Evolutionary conservation across 2,329 filamentous ascomycete genomes (phyloP).

Genomic region (Neonectria punicea): DNA sequence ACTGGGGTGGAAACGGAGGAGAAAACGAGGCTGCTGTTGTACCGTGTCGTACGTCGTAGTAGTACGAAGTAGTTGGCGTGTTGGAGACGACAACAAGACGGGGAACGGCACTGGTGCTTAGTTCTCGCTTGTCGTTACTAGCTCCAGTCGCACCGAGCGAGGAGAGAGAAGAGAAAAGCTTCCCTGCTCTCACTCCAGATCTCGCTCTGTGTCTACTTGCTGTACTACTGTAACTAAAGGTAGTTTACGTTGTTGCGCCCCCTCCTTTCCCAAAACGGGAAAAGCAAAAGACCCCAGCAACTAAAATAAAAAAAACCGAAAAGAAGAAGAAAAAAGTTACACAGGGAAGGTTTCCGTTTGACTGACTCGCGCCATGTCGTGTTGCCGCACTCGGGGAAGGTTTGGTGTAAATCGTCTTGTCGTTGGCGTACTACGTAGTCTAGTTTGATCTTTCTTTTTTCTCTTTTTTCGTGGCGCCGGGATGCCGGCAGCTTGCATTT

Average conservation of each 20-base stretch:
- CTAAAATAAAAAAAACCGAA: neutral
- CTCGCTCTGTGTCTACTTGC: neutral
- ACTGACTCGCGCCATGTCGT: constrained; percentile 15
- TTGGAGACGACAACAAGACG: constrained; percentile 1
- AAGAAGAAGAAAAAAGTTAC: neutral
- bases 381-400: constrained; percentile 17
- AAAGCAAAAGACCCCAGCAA: constrained; percentile 23
- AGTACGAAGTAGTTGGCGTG: neutral
- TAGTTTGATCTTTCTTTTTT: no score
- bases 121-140: neutral
- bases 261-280: constrained; percentile 11
- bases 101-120: neutral
- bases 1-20: constrained; percentile 12
- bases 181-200: neutral
- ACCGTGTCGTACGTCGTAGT: constrained; percentile 16
- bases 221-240: neutral
- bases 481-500: neutral
- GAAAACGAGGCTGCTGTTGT: constrained; percentile 14
- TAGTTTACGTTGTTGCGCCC: neutral
- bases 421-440: neutral
- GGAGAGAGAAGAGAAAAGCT: constrained; percentile 1
- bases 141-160: neutral
- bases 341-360: constrained; percentile 1
- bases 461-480: constrained; percentile 1
- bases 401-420: neutral